These are phyloP conservation scores for Iberis pinnata DNA, from an alignment of 345 rosid genomes.

Conservation along the genomic window DNA sequence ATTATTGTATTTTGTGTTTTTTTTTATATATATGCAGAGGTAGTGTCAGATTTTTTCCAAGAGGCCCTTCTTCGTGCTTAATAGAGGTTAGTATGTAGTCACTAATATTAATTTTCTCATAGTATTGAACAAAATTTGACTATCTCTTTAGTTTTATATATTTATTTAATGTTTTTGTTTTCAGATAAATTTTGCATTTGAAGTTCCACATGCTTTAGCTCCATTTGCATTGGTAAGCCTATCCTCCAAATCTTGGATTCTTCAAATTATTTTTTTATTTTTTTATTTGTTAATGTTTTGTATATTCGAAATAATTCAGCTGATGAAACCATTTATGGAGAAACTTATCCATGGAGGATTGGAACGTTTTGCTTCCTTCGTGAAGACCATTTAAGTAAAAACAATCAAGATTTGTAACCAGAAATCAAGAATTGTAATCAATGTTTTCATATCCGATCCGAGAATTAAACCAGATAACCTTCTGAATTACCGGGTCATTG, in stretches of 20 bases:
- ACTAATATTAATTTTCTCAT: background rate
- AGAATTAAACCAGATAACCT: no score
- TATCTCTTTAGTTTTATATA: background rate
- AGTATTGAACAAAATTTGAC: background rate
- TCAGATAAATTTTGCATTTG: slow-evolving; percentile 86
- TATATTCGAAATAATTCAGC: no score
- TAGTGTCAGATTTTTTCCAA: slow-evolving; percentile 76
- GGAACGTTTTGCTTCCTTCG: no score
- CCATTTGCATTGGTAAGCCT: slow-evolving; percentile 78
- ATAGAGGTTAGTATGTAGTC: slow-evolving; percentile 49
- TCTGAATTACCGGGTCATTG: no score
- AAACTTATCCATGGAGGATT: no score
- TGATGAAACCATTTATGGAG: no score
- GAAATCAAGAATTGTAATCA: no score
- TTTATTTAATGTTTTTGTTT: background rate
- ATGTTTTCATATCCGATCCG: no score
- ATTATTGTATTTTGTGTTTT: background rate
- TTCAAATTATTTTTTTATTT: no score
- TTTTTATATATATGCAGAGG: slow-evolving; percentile 53
- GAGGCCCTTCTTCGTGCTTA: slow-evolving; percentile 62
- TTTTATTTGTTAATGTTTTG: no score
- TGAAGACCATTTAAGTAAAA: no score
- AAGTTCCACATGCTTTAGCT: slow-evolving; percentile 63
- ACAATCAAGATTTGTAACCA: no score
- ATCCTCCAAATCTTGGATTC: background rate